Percentiles rank a stretch among this genome's conserved stretches.
phyloP scores from a whole-genome alignment of 1,139 yeast species.

The Saccharomyces hybrid region DNA sequence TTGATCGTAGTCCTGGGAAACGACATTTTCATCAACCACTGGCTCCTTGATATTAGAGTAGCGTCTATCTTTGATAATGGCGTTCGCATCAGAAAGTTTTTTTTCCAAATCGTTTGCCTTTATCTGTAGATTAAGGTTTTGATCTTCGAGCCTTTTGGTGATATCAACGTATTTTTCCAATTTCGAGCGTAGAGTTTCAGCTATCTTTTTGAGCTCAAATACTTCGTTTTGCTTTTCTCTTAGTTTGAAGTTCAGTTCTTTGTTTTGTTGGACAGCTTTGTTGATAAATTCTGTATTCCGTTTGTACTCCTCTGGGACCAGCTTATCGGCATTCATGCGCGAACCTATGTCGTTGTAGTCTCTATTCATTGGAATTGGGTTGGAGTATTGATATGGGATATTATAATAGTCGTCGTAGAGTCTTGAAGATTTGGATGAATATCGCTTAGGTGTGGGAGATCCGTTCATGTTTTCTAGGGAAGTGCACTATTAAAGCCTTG shows the following conservation, averaged over 20 bases:
- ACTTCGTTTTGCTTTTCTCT: constrained; percentile 7
- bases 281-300: constrained; percentile 4
- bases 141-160: constrained; percentile 6
- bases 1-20: background rate
- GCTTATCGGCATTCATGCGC: constrained; percentile 1
- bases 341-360: background rate
- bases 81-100: background rate
- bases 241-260: constrained; percentile 5
- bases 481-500: background rate
- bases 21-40: background rate
- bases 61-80: background rate
- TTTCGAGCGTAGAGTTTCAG: constrained; percentile 7
- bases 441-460: constrained; percentile 22
- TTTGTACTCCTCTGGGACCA: constrained; percentile 8
- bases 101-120: constrained; percentile 6
- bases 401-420: background rate
- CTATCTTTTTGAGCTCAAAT: constrained; percentile 5
- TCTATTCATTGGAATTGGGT: background rate
- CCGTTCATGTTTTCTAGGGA: constrained; percentile 11
- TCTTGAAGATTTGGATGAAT: constrained; percentile 12
- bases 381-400: constrained; percentile 1
- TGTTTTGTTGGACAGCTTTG: constrained; percentile 3
- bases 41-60: background rate
- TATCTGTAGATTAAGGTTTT: constrained; percentile 1
- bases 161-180: constrained; percentile 7